Base-by-base conservation (phyloP, 306 rosid genomes). In the Vigna nakashimae region DNA sequence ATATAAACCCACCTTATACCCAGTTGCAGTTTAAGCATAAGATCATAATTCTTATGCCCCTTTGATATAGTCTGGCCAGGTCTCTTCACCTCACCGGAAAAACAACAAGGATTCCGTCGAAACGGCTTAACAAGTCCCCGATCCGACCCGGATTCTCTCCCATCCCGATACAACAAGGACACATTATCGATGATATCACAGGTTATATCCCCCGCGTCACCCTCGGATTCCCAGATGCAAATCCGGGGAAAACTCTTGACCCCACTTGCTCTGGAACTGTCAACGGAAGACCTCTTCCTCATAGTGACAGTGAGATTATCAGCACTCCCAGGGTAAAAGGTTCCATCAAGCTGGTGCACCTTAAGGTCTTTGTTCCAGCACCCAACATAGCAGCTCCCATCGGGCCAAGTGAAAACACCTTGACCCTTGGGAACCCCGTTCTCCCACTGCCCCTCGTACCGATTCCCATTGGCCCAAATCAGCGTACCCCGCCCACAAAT, bases 151-250 rank as follows among this genome's bases (percentile, higher is more conserved):
- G 69, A 53, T 6, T 51, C 83, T 0, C 57, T 52, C 3, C 85
- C 86, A 38, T 83, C 81, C 13, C 84, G 67, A 71, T 84, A 89
- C 45, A 96, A 81, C 91, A 92, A 79, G 0, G 97, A 88, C 75
- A 89, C 94, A 84, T 91, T 93, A 73, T 96, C 98, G 13, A 96
- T 65, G 13, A 96, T 93, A 74, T 96, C 99, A 70, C 98, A 96
- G 3, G 98, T 92, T 52, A 96, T 96, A 75, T 96, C 99, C 51
- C 99, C 99, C 0, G 92, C 97, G 56, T 96, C 99, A 1, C 99
- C 98, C 38, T 96, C 97, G 0, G 91, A 87, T 84, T 96, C 98
- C 99, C 99, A 96, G 3, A 96, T 96, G 34, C 98, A 96, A 82
- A 96, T 92, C 88, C 92, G 83, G 0, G 91, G 92, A 60, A 94